Conservation (phyloP, 805 yeast genomes). For the Ogataea corticis region DNA sequence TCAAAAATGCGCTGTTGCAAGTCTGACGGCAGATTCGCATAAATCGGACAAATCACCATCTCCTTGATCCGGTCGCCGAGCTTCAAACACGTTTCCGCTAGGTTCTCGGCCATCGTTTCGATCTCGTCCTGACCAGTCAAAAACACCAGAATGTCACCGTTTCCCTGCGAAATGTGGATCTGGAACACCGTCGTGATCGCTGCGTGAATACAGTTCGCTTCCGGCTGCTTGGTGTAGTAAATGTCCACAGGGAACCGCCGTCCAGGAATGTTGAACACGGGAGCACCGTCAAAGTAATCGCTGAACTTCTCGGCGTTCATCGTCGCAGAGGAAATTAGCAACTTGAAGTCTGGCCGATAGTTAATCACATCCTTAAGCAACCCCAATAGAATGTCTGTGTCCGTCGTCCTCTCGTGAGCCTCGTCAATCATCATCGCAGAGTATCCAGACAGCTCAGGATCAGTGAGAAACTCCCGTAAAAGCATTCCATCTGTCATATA, state of each 20-base stretch:
- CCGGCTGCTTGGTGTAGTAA: conserved; percentile 81
- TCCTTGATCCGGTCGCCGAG: conserved; percentile 62
- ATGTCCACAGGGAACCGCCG: conserved; percentile 90
- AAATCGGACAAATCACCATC: conserved; percentile 79
- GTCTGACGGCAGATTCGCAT: conserved; percentile 87
- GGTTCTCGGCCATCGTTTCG: conserved; percentile 72
- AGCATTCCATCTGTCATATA: conserved; percentile 97
- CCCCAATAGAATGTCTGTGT: conserved; percentile 85
- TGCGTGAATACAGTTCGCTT: conserved; percentile 86
- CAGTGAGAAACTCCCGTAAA: conserved; percentile 76
- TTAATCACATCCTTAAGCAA: conserved; percentile 68
- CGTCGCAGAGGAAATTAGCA: conserved; percentile 91
- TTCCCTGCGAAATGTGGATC: conserved; percentile 69
- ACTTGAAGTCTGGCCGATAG: conserved; percentile 65
- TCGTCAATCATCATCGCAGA: conserved; percentile 92
- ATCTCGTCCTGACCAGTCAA: conserved; percentile 97
- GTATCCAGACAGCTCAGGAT: conserved; percentile 66
- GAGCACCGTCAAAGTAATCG: conserved; percentile 76
- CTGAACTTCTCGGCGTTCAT: conserved; percentile 89
- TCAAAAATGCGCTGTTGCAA: conserved; percentile 80
- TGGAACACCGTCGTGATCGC: conserved; percentile 86
- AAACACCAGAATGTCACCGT: conserved; percentile 88
- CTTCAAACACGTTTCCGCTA: conserved; percentile 63
- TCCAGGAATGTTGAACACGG: conserved; percentile 88
- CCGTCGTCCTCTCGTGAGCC: conserved; percentile 93